Percentiles rank a stretch among this genome's conserved stretches.
phyloP scores from a whole-genome alignment of 2,329 filamentous ascomycete species.

The Chrysoporthe puriensis region DNA sequence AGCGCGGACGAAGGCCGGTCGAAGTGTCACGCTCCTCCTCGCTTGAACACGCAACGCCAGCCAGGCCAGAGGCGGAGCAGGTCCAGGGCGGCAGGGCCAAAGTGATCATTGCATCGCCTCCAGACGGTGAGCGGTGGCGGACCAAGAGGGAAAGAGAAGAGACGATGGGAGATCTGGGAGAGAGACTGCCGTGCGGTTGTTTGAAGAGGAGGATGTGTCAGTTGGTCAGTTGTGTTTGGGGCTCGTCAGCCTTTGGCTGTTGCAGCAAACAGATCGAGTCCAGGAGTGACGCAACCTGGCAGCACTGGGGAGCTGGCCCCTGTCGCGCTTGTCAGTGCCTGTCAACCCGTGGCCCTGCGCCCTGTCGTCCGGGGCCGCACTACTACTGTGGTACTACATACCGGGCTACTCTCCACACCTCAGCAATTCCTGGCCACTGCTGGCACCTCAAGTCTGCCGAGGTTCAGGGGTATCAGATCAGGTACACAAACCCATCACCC shows the following conservation, averaged over 20 bases:
- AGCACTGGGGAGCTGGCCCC: neutral
- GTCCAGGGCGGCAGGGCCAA: constrained; percentile 17
- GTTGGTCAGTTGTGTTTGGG: no score
- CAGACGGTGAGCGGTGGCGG: neutral
- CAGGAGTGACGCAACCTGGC: neutral
- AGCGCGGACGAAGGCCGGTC: constrained; percentile 15
- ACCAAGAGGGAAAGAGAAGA: neutral
- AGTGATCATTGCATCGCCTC: constrained; percentile 26
- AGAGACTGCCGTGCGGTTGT: neutral
- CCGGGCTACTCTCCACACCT: neutral
- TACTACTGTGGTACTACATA: neutral
- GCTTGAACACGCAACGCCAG: constrained; percentile 26
- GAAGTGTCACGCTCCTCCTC: constrained; percentile 24
- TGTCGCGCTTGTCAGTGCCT: neutral
- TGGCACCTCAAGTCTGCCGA: neutral
- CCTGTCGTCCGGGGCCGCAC: neutral
- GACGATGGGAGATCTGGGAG: neutral
- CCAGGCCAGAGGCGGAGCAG: constrained; percentile 15
- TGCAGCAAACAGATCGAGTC: neutral
- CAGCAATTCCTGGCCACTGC: neutral
- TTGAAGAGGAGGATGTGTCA: neutral
- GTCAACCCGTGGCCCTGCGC: neutral
- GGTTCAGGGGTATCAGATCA: neutral
- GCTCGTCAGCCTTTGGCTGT: neutral
- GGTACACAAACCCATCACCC: neutral